Evolutionary conservation across 2,329 filamentous ascomycete species (phyloP).

Genomic region (Diplodia scrobiculata): DNA sequence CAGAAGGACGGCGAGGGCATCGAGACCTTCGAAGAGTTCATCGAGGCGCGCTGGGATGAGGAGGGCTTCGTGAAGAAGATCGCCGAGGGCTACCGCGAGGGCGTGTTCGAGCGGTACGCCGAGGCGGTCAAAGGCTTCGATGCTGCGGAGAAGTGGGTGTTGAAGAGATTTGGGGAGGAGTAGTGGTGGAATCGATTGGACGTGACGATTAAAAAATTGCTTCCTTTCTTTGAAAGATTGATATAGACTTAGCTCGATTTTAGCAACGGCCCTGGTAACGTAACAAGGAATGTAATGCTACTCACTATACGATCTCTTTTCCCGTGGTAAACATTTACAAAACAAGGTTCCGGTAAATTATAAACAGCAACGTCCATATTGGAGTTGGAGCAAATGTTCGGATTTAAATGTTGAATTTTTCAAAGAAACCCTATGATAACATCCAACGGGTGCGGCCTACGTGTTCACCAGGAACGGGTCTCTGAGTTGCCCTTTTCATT

Average conservation of each 20-base stretch:
- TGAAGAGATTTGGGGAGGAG: slow-evolving; percentile 47
- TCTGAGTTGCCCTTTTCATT: too few relatives aligned
- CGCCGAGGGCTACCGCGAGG: slow-evolving; percentile 75
- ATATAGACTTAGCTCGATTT: slow-evolving; percentile 1
- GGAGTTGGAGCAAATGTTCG: too few relatives aligned
- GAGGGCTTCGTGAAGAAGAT: slow-evolving; percentile 80
- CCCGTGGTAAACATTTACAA: too few relatives aligned
- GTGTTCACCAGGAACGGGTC: too few relatives aligned
- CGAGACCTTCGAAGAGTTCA: slow-evolving; percentile 85
- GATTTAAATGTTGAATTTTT: too few relatives aligned
- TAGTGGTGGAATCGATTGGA: not conserved
- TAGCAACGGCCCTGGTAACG: not conserved
- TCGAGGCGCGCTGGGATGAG: slow-evolving; percentile 83
- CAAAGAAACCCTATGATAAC: too few relatives aligned
- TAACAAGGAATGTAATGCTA: not conserved
- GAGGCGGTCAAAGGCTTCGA: slow-evolving; percentile 74
- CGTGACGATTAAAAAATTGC: not conserved
- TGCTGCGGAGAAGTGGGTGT: slow-evolving; percentile 68
- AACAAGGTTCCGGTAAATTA: too few relatives aligned
- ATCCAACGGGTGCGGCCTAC: too few relatives aligned
- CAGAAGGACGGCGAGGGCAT: slow-evolving; percentile 34
- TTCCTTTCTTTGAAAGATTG: not conserved
- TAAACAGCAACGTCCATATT: too few relatives aligned
- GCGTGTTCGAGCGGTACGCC: slow-evolving; percentile 76
- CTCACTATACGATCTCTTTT: not conserved